A percentile compares a stretch with the other conserved stretches of the same genome.
Evolutionary conservation across 176 grass and related monocot genomes (phyloP).

Genomic region (Poa annua): DNA sequence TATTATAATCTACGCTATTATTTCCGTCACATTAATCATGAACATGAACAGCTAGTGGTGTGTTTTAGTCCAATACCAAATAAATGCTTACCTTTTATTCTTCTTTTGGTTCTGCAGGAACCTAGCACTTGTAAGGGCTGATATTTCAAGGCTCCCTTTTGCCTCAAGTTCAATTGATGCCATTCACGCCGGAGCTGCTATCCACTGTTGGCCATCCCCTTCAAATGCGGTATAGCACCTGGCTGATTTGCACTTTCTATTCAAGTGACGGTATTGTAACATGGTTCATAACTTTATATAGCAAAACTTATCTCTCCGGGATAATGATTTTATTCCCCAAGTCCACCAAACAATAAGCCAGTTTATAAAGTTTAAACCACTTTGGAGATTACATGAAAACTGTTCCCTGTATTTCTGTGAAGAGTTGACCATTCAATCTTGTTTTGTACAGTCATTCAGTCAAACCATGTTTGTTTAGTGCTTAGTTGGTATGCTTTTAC

Average conservation of each 20-base stretch:
- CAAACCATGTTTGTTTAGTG: neutral
- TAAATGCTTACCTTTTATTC: neutral
- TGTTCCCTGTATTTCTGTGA: neutral
- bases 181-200: conserved; percentile 89
- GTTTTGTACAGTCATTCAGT: neutral
- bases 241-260: neutral
- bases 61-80: too few species aligned
- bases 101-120: conserved; percentile 54
- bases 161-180: conserved; percentile 82
- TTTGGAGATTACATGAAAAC: neutral
- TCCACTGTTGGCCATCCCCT: conserved; percentile 98
- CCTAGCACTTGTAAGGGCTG: conserved; percentile 89
- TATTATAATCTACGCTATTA: neutral
- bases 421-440: neutral
- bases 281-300: neutral
- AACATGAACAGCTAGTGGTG: neutral
- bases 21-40: neutral
- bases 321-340: neutral
- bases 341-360: neutral
- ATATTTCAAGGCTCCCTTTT: conserved; percentile 96
- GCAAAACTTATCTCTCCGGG: neutral
- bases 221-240: conserved; percentile 71
- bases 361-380: neutral
- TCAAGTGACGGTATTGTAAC: neutral
- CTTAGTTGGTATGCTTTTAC: neutral